Evolutionary conservation across 495 filamentous ascomycete genomes (phyloP), one percentile per base, ranked within the genome.

Genomic region (Penicillium odoratum): DNA sequence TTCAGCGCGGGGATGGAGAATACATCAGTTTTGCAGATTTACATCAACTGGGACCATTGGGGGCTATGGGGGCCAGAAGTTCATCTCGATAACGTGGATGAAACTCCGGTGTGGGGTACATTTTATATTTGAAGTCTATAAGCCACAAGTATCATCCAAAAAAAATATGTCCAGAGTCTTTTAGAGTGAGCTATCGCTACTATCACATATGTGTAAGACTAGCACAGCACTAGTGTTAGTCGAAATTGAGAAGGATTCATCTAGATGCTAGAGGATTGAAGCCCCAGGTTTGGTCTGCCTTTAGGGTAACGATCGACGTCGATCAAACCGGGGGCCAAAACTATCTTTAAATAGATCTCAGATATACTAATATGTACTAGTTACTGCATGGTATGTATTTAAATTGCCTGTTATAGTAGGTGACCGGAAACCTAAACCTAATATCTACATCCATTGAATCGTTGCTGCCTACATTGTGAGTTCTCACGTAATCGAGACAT

Each of bases 21-120:
- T 51, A 5, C 10, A 51, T 51, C 13, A n/a, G 8, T 18, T 51
- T 51, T 51, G n/a, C 49, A 51, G 16, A 31, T 18, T 18, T 28
- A 15, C 13, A 21, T 33, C 8, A 40, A 16, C n/a, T 15, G 49
- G n/a, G 28, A 5, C 11, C 8, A 33, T 40, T 48, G 46, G 49
- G 46, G 28, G 46, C 46, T 48, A 25, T 48, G 46, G 46, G 46
- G 46, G 46, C 46, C 46, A 48, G 46, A 48, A 31, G 36, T 40
- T 16, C 15, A 40, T 16, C 13, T 1, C 7, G 5, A 40, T 40
- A 13, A 40, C 34, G 34, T 15, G 13, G 21, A 45, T 46, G 25
- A 46, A 46, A 46, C 43, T 26, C 25, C 25, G 43, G 18, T 46
- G 18, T 46, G 43, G 43, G 38, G 38, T 40, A 40, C 38, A 16